Evolutionary conservation across 1,284 basidiomycete genomes (phyloP), one percentile per base, ranked within the genome.

Genomic region (Coniferiporia weirii): DNA sequence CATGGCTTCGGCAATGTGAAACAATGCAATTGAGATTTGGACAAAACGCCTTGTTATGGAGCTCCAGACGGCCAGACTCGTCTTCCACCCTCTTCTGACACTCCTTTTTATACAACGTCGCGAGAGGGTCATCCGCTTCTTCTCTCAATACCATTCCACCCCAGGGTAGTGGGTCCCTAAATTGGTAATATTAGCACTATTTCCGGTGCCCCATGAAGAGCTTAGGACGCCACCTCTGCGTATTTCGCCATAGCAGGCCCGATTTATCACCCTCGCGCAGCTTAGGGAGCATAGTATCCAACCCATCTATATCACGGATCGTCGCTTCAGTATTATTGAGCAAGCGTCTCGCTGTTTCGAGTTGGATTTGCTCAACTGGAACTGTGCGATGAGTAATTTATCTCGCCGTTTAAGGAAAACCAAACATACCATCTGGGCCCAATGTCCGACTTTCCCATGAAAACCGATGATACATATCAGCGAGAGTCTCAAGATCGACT

Each of bases 271-370:
- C 17, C 0, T 51, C 47, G 22, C 19, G 38, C 12, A 58, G 32
- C 17, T 35, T 32, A 10, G 50, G 5, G 46, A 48, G 13, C 27
- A 49, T 6, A n/a, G 43, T 10, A 19, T 34, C 10, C 45, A 22
- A 15, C 17, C n/a, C 35, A 19, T 52, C 57, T 19, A 58, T 58
- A 15, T 32, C 15, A 15, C 9, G 9, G 17, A 58, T 20, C 19
- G 38, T 35, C 34, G 34, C 47, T 19, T 22, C 44, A 27, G 34
- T 35, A 12, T 32, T 17, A 19, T 9, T 22, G 8, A 58, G 8
- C 4, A 58, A 44, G n/a, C 57, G 19, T 38, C 57, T 44, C 13
- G 36, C n/a, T 7, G 57, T 58, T 34, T 58, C 57, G 12, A 46
- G 20, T 32, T 36, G 34, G 17, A 58, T 58, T 22, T 52, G 57